Conservation (phyloP, 306 rosid species). For the Castanea sativa region DNA sequence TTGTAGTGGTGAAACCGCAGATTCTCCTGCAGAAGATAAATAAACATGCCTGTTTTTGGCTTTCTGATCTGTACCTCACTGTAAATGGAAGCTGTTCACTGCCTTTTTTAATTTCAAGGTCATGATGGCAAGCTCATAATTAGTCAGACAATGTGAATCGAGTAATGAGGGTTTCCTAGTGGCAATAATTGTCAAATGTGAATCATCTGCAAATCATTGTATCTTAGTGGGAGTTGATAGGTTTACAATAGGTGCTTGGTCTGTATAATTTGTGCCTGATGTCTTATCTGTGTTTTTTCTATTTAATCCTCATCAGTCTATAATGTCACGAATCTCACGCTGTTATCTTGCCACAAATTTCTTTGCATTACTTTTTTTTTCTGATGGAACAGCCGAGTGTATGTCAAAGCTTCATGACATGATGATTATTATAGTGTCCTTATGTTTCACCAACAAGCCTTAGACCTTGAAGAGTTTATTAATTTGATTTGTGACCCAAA, state of each 20-base stretch:
- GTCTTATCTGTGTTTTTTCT: background rate
- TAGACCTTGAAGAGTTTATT: no score
- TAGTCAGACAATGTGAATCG: background rate
- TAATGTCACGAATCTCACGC: background rate
- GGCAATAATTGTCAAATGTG: background rate
- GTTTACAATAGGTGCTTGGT: background rate
- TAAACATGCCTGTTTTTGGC: background rate
- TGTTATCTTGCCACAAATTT: background rate
- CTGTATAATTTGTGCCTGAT: background rate
- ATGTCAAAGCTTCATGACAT: no score
- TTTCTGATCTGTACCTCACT: background rate
- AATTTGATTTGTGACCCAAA: no score
- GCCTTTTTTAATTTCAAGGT: background rate
- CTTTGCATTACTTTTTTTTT: no score
- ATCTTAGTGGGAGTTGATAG: no score
- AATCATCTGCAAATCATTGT: background rate
- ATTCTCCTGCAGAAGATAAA: background rate
- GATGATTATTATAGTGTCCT: no score
- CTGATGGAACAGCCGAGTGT: no score
- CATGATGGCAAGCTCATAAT: background rate
- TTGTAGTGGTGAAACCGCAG: conserved; percentile 21
- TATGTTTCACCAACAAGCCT: no score
- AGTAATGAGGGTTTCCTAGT: background rate
- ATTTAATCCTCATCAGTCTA: background rate
- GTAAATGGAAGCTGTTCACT: background rate